Evolutionary conservation across 306 rosid genomes (phyloP).

Genomic region (Cyamopsis tetragonoloba): DNA sequence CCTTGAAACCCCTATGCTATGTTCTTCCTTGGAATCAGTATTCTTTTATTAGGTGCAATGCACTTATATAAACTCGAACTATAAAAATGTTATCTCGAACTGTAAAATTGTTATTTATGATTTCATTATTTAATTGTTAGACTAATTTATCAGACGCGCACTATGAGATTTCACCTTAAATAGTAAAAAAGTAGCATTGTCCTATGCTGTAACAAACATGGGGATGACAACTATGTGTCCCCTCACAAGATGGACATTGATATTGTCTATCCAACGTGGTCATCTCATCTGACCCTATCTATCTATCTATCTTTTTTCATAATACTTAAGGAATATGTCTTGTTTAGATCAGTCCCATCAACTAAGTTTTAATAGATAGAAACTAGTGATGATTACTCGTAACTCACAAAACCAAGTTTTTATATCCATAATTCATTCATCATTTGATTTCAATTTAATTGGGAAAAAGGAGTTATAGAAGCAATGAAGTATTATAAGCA

Average conservation of each 20-base stretch:
- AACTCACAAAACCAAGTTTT: background rate
- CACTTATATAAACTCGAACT: too few species aligned
- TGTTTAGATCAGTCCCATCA: background rate
- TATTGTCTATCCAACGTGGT: slow-evolving; percentile 34
- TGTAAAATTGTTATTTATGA: too few species aligned
- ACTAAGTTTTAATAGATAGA: background rate
- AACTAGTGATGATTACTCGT: background rate
- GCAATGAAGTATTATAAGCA: background rate
- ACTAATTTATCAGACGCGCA: too few species aligned
- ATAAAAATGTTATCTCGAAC: too few species aligned
- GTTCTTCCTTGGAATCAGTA: slow-evolving; percentile 6
- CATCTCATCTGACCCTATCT: slow-evolving; percentile 7
- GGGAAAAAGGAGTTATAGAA: background rate
- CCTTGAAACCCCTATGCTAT: background rate
- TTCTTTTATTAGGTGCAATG: too few species aligned
- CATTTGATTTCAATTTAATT: background rate
- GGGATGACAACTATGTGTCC: slow-evolving; percentile 34
- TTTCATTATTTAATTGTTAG: too few species aligned
- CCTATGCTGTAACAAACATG: slow-evolving; percentile 21
- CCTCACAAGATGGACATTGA: slow-evolving; percentile 14
- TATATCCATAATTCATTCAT: background rate
- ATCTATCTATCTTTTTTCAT: slow-evolving; percentile 10
- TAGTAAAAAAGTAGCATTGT: background rate
- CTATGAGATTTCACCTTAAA: background rate
- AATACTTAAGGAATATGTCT: slow-evolving; percentile 19